Conservation (phyloP, 2,329 filamentous ascomycete genomes). For the Leptographium flavum region DNA sequence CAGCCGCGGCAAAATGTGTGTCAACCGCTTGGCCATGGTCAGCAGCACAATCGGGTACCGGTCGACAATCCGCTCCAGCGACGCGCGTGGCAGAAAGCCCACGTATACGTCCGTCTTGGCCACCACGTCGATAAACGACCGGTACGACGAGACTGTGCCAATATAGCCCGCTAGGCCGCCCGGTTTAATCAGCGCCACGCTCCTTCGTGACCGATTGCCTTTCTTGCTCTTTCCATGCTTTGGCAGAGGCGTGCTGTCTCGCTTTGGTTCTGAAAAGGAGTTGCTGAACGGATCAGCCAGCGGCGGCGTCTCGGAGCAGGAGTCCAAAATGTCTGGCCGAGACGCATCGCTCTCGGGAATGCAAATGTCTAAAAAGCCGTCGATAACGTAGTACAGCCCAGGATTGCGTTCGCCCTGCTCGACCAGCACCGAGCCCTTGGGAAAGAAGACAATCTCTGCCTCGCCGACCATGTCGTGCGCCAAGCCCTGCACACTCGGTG, state of each 20-base stretch:
- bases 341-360: constrained; percentile 53
- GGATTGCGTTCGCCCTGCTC: constrained; percentile 96
- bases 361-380: constrained; percentile 90
- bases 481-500: constrained; percentile 50
- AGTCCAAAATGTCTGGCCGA: constrained; percentile 23
- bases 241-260: background rate
- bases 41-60: constrained; percentile 81
- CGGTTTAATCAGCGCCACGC: constrained; percentile 82
- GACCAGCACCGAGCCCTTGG: constrained; percentile 82
- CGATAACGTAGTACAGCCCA: constrained; percentile 91
- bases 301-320: constrained; percentile 3
- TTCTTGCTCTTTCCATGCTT: constrained; percentile 23
- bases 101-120: constrained; percentile 98
- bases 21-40: constrained; percentile 91
- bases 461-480: constrained; percentile 78
- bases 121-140: constrained; percentile 91
- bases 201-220: constrained; percentile 39
- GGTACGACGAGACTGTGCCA: constrained; percentile 83
- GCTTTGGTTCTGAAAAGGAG: background rate
- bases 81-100: constrained; percentile 74
- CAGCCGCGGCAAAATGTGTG: constrained; percentile 72
- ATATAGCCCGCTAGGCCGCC: constrained; percentile 90
- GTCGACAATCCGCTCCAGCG: constrained; percentile 84
- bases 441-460: constrained; percentile 94
- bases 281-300: constrained; percentile 1